Percentiles rank a stretch among this genome's conserved stretches.
Conservation (phyloP, 371 early-diverging fungal species). For the Lichtheimia hyalospora region DNA sequence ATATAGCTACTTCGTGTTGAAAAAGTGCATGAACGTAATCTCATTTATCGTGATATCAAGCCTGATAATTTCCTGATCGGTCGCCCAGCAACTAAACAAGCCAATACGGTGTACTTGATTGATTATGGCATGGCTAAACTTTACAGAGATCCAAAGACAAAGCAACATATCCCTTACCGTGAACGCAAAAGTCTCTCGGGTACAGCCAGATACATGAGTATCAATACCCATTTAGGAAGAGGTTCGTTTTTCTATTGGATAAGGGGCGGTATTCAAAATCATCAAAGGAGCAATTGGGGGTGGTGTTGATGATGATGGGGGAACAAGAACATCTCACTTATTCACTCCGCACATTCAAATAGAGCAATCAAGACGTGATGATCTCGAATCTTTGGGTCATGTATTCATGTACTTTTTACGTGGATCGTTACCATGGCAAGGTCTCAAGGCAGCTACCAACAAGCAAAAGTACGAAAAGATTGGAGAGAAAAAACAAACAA, state of each 20-base stretch:
- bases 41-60: conserved; percentile 99
- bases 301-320: too few relatives aligned
- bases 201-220: conserved; percentile 95
- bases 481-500: conserved; percentile 88
- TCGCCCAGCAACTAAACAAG: conserved; percentile 60
- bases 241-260: conserved; percentile 25
- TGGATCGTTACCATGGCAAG: conserved; percentile 96
- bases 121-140: conserved; percentile 97
- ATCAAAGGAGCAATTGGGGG: background rate
- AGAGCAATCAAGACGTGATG: conserved; percentile 96
- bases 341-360: background rate
- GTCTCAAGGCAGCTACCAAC: conserved; percentile 91
- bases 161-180: conserved; percentile 87
- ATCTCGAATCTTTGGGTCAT: conserved; percentile 94
- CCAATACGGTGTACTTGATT: conserved; percentile 69
- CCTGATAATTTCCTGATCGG: conserved; percentile 99
- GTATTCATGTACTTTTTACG: conserved; percentile 95
- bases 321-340: background rate
- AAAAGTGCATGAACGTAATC: conserved; percentile 92
- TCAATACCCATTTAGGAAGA: conserved; percentile 93
- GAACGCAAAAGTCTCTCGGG: conserved; percentile 91
- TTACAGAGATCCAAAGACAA: conserved; percentile 86
- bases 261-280: conserved; percentile 4
- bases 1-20: conserved; percentile 84
- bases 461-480: conserved; percentile 96